Percentiles rank a stretch among this genome's conserved stretches.
These are phyloP conservation scores for Trichocladium antarcticum DNA, from an alignment of 495 filamentous ascomycete genomes.

Conservation along the genomic window DNA sequence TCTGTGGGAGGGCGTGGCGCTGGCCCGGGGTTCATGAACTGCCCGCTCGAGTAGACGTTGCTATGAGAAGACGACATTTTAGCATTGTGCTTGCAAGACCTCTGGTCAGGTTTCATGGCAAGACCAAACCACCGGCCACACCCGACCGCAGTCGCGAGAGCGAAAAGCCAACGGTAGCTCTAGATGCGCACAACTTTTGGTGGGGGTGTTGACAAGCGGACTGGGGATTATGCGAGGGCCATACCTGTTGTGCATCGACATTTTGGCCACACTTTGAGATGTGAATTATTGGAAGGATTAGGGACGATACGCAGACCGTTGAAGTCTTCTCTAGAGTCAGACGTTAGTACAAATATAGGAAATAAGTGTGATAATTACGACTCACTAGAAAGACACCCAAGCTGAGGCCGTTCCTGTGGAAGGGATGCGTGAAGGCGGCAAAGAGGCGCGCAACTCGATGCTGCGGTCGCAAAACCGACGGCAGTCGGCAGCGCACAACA, in stretches of 20 bases:
- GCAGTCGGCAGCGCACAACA: not conserved
- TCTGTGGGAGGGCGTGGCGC: slow-evolving; percentile 83
- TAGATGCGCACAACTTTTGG: too few relatives aligned
- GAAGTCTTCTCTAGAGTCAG: not conserved
- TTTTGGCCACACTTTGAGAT: not conserved
- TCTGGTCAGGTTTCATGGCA: not conserved
- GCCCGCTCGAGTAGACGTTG: slow-evolving; percentile 51
- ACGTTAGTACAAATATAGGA: too few relatives aligned
- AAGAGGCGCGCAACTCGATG: not conserved
- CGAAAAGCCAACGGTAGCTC: too few relatives aligned
- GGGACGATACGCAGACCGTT: not conserved
- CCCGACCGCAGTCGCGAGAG: too few relatives aligned
- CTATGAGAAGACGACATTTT: slow-evolving; percentile 7
- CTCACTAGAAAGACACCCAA: too few relatives aligned
- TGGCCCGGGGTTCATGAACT: slow-evolving; percentile 95
- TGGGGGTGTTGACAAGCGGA: too few relatives aligned
- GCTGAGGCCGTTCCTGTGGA: too few relatives aligned
- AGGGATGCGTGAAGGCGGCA: not conserved
- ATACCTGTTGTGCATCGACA: slow-evolving; percentile 14
- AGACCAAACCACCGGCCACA: not conserved
- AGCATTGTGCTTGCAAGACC: slow-evolving; percentile 10
- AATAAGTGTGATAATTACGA: too few relatives aligned
- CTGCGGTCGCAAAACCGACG: not conserved
- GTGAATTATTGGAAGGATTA: not conserved
- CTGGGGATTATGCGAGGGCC: not conserved